These are phyloP conservation scores for Backusella tarrabulga DNA, from an alignment of 192 early-diverging fungal genomes.

Conservation along the genomic window DNA sequence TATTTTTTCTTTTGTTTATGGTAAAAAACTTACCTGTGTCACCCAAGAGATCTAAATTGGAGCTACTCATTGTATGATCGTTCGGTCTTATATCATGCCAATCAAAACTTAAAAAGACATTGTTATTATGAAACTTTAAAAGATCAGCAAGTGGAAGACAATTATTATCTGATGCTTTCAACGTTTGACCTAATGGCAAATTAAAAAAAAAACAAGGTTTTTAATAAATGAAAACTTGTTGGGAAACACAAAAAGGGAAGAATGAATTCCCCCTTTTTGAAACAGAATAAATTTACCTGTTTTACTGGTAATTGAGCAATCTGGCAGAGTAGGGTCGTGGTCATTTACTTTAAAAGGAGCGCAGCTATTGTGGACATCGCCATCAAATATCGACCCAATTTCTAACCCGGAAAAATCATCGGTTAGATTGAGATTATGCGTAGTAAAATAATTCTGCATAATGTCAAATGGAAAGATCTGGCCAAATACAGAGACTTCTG, in stretches of 20 bases:
- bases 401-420: conserved; percentile 33
- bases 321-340: conserved; percentile 13
- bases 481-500: conserved; percentile 33
- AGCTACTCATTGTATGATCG: background rate
- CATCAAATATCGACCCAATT: conserved; percentile 29
- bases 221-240: background rate
- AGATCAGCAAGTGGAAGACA: background rate
- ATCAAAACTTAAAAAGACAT: background rate
- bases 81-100: background rate
- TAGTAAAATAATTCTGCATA: conserved; percentile 22
- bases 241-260: background rate
- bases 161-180: background rate
- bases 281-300: conserved; percentile 26
- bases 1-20: background rate
- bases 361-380: conserved; percentile 23
- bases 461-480: conserved; percentile 23
- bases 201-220: background rate
- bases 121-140: background rate
- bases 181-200: background rate
- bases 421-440: conserved; percentile 25
- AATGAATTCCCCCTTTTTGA: background rate
- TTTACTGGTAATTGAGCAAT: conserved; percentile 22
- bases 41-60: background rate
- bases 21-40: background rate
- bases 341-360: conserved; percentile 20